Conservation (phyloP, 192 early-diverging fungal genomes). For the Backusella tarrabulga region DNA sequence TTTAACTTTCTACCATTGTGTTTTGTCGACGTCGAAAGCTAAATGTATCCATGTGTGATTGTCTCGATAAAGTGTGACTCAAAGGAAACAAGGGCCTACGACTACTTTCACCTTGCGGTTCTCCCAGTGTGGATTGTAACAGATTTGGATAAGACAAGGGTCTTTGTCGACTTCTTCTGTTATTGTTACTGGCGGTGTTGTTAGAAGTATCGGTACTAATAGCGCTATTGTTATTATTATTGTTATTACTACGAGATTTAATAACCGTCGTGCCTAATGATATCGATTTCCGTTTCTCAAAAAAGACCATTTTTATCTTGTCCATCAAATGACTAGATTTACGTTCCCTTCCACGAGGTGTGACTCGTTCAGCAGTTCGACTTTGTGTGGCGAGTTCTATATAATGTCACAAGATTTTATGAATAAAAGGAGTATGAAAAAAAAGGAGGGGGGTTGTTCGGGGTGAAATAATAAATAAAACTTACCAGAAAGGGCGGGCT, state of each 20-base stretch:
- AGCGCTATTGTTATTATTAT: neutral
- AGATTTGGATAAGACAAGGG: conserved; percentile 29
- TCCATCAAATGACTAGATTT: conserved; percentile 17
- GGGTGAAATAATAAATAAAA: neutral
- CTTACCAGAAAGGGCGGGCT: conserved; percentile 3
- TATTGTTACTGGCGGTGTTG: neutral
- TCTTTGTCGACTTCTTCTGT: neutral
- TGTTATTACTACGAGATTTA: neutral
- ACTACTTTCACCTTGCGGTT: neutral
- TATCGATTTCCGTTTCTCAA: conserved; percentile 26
- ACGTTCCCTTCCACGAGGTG: conserved; percentile 12
- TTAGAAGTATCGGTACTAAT: neutral
- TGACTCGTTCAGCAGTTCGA: conserved; percentile 4
- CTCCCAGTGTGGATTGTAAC: neutral
- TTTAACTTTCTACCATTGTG: conserved; percentile 1
- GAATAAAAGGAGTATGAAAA: neutral
- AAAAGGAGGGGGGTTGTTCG: neutral
- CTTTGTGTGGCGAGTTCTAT: neutral
- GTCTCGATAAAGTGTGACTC: conserved; percentile 6
- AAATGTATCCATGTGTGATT: neutral
- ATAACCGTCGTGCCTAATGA: neutral
- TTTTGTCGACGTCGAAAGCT: neutral
- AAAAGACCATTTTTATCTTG: conserved; percentile 31
- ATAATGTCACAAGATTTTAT: conserved; percentile 1
- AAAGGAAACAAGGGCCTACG: neutral